Conservation (phyloP, 768 basidiomycete genomes). For the Suillus lakei region DNA sequence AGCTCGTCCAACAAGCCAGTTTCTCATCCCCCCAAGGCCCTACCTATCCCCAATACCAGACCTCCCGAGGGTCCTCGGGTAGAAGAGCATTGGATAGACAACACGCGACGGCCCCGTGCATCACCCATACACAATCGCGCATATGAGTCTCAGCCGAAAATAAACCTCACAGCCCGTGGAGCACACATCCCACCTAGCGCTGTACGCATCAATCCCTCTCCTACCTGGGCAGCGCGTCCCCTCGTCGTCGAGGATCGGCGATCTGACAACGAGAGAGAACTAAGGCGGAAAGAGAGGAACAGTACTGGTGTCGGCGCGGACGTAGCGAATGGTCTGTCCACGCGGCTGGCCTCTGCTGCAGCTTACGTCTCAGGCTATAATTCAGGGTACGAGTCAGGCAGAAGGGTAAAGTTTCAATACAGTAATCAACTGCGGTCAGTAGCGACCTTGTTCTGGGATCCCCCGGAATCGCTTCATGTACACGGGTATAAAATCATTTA, state of each 20-base stretch:
- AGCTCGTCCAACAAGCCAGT: constrained; percentile 20
- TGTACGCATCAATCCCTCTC: constrained; percentile 36
- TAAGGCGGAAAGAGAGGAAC: constrained; percentile 17
- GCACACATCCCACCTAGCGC: constrained; percentile 39
- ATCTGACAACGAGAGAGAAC: constrained; percentile 35
- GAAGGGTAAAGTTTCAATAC: too few species aligned
- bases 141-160: constrained; percentile 12
- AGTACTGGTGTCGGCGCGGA: neutral
- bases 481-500: too few species aligned
- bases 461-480: too few species aligned
- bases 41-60: constrained; percentile 25
- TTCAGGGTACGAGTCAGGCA: constrained; percentile 39
- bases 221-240: constrained; percentile 35
- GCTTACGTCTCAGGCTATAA: constrained; percentile 43
- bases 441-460: too few species aligned
- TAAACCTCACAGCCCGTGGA: constrained; percentile 15
- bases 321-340: constrained; percentile 11
- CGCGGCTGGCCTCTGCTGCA: constrained; percentile 38
- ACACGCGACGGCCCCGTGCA: constrained; percentile 17
- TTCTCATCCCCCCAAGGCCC: constrained; percentile 20
- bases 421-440: too few species aligned
- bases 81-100: constrained; percentile 25
- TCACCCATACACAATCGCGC: constrained; percentile 19
- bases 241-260: constrained; percentile 33
- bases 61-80: constrained; percentile 24